These are phyloP conservation scores for Coniochaeta prunicola DNA, from an alignment of 2,329 filamentous ascomycete species.

Conservation along the genomic window DNA sequence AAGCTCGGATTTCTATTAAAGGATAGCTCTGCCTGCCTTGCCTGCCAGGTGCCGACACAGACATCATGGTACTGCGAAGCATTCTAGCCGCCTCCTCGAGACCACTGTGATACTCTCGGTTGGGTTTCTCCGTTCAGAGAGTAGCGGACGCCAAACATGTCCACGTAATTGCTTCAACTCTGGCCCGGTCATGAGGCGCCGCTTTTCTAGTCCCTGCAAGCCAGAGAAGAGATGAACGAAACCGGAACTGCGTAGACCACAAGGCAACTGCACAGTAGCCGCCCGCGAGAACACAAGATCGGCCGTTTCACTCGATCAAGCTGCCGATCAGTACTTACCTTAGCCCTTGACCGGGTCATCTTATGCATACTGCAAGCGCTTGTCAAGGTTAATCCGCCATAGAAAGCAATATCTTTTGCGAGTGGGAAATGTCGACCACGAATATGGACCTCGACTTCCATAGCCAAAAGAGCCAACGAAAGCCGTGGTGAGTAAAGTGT, in stretches of 20 bases:
- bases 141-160: neutral
- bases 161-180: neutral
- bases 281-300: neutral
- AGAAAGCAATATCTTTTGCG: neutral
- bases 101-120: neutral
- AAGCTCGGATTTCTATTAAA: neutral
- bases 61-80: neutral
- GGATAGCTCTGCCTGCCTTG: neutral
- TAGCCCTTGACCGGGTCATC: neutral
- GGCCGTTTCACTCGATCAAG: neutral
- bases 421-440: constrained; percentile 51
- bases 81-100: neutral
- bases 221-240: neutral
- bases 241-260: neutral
- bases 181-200: neutral
- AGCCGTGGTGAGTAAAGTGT: constrained; percentile 64
- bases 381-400: too few species aligned
- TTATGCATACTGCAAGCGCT: too few species aligned
- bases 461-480: constrained; percentile 34
- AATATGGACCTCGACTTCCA: constrained; percentile 68
- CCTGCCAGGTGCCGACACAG: neutral
- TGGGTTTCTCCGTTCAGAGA: neutral
- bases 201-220: neutral
- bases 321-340: neutral
- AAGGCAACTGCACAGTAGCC: neutral